Conservation (phyloP, 106 monocot species). For the Chionographis japonica region DNA sequence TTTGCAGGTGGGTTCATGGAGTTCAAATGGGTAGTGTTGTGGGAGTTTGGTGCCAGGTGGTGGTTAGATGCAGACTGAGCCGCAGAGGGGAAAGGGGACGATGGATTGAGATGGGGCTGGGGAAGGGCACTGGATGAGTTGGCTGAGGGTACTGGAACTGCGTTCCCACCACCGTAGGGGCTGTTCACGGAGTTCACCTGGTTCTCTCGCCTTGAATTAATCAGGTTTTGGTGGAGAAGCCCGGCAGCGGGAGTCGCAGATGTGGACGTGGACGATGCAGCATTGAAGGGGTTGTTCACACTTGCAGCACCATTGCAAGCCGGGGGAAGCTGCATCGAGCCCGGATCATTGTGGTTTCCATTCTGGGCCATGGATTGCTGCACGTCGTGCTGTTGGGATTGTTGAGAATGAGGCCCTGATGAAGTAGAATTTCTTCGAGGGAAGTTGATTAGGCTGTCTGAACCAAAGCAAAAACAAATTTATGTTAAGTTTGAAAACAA, state of each 20-base stretch:
- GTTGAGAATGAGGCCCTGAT: constrained; percentile 28
- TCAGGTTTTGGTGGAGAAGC: constrained; percentile 49
- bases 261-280: constrained; percentile 18
- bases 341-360: constrained; percentile 37
- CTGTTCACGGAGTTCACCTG: constrained; percentile 18
- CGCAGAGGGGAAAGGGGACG: constrained; percentile 42
- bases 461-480: constrained; percentile 2
- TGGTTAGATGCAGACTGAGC: constrained; percentile 37
- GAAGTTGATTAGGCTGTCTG: constrained; percentile 57
- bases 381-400: constrained; percentile 29
- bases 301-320: constrained; percentile 25
- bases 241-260: constrained; percentile 20
- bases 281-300: constrained; percentile 36
- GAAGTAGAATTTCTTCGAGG: constrained; percentile 33
- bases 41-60: constrained; percentile 10
- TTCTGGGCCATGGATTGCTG: constrained; percentile 28
- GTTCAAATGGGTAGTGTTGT: constrained; percentile 16
- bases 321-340: constrained; percentile 21
- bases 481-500: too few species aligned
- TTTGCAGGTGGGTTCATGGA: constrained; percentile 20
- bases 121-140: constrained; percentile 46
- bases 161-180: constrained; percentile 27
- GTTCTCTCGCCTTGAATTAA: constrained; percentile 52
- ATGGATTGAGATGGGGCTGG: constrained; percentile 35
- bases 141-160: constrained; percentile 52